A percentile compares a stretch with the other conserved stretches of the same genome.
Conservation (phyloP, 1,139 yeast species). For the Blastobotrys apis region DNA sequence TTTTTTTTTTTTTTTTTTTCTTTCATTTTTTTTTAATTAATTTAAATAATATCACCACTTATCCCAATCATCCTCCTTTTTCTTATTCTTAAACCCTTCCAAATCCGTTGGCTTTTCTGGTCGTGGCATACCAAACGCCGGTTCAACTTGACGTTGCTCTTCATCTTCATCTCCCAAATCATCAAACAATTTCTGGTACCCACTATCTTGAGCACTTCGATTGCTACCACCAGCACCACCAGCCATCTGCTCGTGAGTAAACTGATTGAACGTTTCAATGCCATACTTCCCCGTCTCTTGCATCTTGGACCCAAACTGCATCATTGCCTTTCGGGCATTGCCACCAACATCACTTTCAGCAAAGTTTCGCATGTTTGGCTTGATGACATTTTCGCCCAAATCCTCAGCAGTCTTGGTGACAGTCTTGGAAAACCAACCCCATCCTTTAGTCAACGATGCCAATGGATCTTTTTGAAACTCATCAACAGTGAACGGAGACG, state of each 20-base stretch:
- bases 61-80: constrained; percentile 46
- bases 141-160: constrained; percentile 31
- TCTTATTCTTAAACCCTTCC: constrained; percentile 44
- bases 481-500: constrained; percentile 58
- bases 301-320: constrained; percentile 91
- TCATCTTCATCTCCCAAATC: constrained; percentile 41
- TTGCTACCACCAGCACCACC: constrained; percentile 16
- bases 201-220: constrained; percentile 37
- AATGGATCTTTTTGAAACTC: constrained; percentile 81
- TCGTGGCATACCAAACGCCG: constrained; percentile 66
- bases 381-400: constrained; percentile 81
- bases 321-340: constrained; percentile 87
- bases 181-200: constrained; percentile 52
- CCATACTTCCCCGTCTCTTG: constrained; percentile 77
- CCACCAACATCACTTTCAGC: constrained; percentile 73
- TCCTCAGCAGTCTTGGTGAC: constrained; percentile 80
- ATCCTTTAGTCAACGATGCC: constrained; percentile 84
- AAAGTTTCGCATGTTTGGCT: constrained; percentile 79
- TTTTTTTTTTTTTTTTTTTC: no score
- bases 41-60: no score
- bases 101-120: constrained; percentile 59
- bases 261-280: constrained; percentile 54
- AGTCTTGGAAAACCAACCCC: constrained; percentile 85
- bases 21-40: no score
- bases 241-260: constrained; percentile 41